Evolutionary conservation across 305 asterid genomes (phyloP), one percentile per base, ranked within the genome.

Genomic region (Fraxinus paxiana): DNA sequence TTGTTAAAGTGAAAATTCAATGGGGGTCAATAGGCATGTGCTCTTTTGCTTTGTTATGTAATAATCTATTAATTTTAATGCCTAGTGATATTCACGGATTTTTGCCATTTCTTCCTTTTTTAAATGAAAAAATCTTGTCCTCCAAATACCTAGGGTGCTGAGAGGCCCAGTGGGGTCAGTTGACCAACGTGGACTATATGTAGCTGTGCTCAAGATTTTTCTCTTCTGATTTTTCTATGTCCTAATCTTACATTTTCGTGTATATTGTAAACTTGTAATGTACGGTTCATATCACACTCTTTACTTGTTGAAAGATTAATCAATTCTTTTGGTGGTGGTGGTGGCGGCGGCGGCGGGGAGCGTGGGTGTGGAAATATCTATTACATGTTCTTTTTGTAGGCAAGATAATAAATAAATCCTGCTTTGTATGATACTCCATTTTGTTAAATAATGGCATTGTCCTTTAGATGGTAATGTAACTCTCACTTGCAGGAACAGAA

Each of bases 401-500:
- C 69, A 56, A 20, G 30, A 56, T 17, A 54, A 54, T 18, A 5
- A 18, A 59, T 8, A 18, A 18, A 6, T 59, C 69, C 28, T 75
- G 76, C 51, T 34, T 69, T 51, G 28, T 13, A 34, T 9, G 20
- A 15, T 73, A 56, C 9, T 24, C 61, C 43, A 13, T 59, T 34
- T 80, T 75, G 65, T 77, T 63, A 71, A 71, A 75, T 86, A 79
- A 75, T 65, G 17, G 24, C 70, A 77, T 56, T 78, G 59, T 48
- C 76, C 74, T 82, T 30, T 59, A 63, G n/a, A 71, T 82, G 78
- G 8, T 63, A 24, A 24, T 24, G 34, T 65, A 9, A 26, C 79
- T n/a, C 61, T 70, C 61, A 48, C 51, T 67, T 83, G 79, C 72
- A 88, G 91, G 87, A 82, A 6, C 38, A 59, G 82, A 79, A 81